phyloP scores from a whole-genome alignment of 805 yeast genomes.

The Wickerhamiella australiensis region DNA sequence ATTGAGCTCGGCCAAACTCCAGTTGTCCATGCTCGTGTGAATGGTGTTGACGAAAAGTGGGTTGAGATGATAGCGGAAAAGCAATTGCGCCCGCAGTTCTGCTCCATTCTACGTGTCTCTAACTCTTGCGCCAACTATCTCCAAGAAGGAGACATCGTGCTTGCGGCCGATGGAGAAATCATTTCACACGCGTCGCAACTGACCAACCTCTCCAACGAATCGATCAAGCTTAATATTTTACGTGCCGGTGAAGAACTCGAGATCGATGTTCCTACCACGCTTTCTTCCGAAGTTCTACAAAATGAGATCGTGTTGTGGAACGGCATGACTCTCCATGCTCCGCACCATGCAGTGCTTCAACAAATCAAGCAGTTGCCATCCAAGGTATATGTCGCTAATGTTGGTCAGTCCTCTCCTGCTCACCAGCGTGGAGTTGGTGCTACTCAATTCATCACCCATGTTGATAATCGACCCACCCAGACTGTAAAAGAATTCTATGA shows the following conservation, averaged over 20 bases:
- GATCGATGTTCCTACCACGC: slow-evolving; percentile 51
- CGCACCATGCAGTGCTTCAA: slow-evolving; percentile 89
- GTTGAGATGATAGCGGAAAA: slow-evolving; percentile 53
- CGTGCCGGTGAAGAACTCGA: slow-evolving; percentile 57
- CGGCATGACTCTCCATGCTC: slow-evolving; percentile 71
- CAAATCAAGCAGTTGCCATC: slow-evolving; percentile 66
- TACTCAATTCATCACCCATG: slow-evolving; percentile 80
- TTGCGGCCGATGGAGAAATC: slow-evolving; percentile 53
- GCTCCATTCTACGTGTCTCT: slow-evolving; percentile 58
- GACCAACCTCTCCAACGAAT: slow-evolving; percentile 34
- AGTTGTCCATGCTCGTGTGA: slow-evolving; percentile 61
- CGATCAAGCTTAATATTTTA: slow-evolving; percentile 49
- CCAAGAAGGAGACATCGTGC: slow-evolving; percentile 59
- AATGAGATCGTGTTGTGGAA: slow-evolving; percentile 66
- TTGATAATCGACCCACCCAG: slow-evolving; percentile 62
- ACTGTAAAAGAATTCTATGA: slow-evolving; percentile 55
- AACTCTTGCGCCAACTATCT: slow-evolving; percentile 29
- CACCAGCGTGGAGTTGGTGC: slow-evolving; percentile 65
- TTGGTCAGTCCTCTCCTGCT: slow-evolving; percentile 77
- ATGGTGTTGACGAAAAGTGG: slow-evolving; percentile 85
- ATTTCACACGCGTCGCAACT: slow-evolving; percentile 60
- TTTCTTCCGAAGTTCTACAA: slow-evolving; percentile 46
- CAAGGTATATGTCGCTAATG: slow-evolving; percentile 66
- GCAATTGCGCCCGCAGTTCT: slow-evolving; percentile 55
- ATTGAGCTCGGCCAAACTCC: slow-evolving; percentile 63